Evolutionary conservation across 2,329 filamentous ascomycete genomes (phyloP), one percentile per base, ranked within the genome.

Genomic region (Alternaria postmessia): DNA sequence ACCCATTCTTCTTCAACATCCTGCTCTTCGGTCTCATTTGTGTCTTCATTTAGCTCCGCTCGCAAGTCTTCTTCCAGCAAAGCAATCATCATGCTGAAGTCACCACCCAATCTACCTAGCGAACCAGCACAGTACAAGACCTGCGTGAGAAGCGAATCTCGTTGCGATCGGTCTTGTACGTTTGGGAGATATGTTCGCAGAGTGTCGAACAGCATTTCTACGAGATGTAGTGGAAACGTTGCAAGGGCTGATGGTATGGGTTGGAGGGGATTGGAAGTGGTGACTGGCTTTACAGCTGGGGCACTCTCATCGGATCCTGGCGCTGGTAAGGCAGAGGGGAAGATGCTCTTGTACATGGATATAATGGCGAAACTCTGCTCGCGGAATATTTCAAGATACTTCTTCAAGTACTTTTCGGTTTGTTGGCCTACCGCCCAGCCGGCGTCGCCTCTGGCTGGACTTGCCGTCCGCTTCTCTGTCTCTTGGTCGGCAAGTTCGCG

Each of bases 361-460:
- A 98, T 88, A 61, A 98, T 96, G 43, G 90, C 91, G 77, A 99
- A 99, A 75, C 92, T 97, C 79, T 99, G 95, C 79, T 99, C 95
- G 53, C 95, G 91, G 77, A 98, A 98, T 28, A 99, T 93, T 76
- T 99, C 95, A 70, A 99, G 92, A 78, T 96, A 99, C 48, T 94
- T 87, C 78, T 98, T 99, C 43, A 99, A 82, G 72, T 93, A 99
- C 52, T 93, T 87, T 78, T 98, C 95, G 1, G 94, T 97, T 77
- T 98, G 95, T 72, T 96, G 93, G 0, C 94, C 94, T 1, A 88
- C 88, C 3, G 86, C 87, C 86, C 86, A 91, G 36, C 79, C 71
- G 11, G 55, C 85, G 81, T 84, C 46, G 78, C 74, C 51, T 78
- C 64, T 66, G 59, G 75, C 57, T 53, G 70, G 58, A 9, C 64